Evolutionary conservation across 768 basidiomycete genomes (phyloP), one percentile per base, ranked within the genome.

Genomic region (Pulveroboletus frians): DNA sequence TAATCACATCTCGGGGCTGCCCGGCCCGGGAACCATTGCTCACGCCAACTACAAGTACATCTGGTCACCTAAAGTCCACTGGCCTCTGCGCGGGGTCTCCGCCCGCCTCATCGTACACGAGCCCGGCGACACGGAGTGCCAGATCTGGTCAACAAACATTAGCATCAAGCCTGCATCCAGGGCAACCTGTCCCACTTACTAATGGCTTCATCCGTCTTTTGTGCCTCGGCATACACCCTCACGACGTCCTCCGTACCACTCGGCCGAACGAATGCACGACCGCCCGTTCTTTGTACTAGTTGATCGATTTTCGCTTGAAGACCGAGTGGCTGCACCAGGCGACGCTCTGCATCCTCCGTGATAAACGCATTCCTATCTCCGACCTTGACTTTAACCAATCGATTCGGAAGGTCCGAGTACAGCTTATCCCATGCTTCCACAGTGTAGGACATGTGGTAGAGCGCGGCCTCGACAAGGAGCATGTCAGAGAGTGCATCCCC

Each of bases 181-280:
- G 35, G 30, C 31, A 31, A 43, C 39, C 23, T 4, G 23, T 26
- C 23, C 27, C 46, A 45, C 58, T 41, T 56, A 96, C 95, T 88
- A 65, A 94, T 92, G 17, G 88, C 91, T 57, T 86, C 84, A 13
- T 78, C 68, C 52, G 78, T 80, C 36, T 80, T 71, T 39, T 73
- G 75, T 1, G 96, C 95, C 67, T 99, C 96, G 1, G 94, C 96
- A 63, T 98, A 99, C 14, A 99, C 93, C 50, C 96, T 78, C 6
- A 99, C 96, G 21, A 95, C 94, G 61, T 99, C 94, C 67, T 99
- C 96, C 20, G 96, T 99, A 9, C 96, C 96, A 67, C 92, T 95
- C 3, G 96, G 96, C 49, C 96, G 71, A 15, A 98, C 96, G 62
- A 99, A 99, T 23, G 90, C 82, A 36, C 96, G 80, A 1, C 96